phyloP scores from a whole-genome alignment of 1,139 yeast genomes.

The Suhomyces panamericanus region DNA sequence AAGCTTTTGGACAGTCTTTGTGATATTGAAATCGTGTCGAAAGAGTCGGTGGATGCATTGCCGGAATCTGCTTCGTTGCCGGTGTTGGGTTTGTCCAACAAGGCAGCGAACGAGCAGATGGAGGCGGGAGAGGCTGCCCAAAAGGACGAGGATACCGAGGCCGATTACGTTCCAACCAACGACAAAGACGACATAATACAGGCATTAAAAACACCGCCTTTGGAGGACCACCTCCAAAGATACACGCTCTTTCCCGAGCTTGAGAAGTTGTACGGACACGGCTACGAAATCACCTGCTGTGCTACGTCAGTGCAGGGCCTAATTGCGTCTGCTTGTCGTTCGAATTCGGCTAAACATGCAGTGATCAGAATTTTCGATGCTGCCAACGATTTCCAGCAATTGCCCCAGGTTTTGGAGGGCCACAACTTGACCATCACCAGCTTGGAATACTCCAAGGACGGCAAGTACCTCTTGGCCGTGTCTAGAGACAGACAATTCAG shows the following conservation, averaged over 20 bases:
- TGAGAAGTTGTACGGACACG: slow-evolving; percentile 95
- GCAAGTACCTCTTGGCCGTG: slow-evolving; percentile 69
- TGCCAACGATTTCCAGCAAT: slow-evolving; percentile 42
- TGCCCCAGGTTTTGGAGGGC: slow-evolving; percentile 44
- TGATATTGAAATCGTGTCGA: slow-evolving; percentile 35
- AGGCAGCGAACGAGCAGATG: slow-evolving; percentile 61
- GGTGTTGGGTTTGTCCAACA: slow-evolving; percentile 90
- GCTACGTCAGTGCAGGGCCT: slow-evolving; percentile 70
- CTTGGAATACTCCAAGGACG: slow-evolving; percentile 72
- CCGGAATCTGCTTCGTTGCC: slow-evolving; percentile 91
- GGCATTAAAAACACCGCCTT: slow-evolving; percentile 60
- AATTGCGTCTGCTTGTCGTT: slow-evolving; percentile 88
- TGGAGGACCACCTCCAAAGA: slow-evolving; percentile 88
- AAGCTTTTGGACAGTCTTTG: slow-evolving; percentile 57
- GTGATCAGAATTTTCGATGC: slow-evolving; percentile 75
- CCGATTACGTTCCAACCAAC: slow-evolving; percentile 38
- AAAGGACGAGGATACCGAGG: slow-evolving; percentile 38
- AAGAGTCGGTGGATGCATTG: slow-evolving; percentile 28
- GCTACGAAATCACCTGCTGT: slow-evolving; percentile 85
- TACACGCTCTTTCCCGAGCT: slow-evolving; percentile 93
- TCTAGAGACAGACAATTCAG: slow-evolving; percentile 89
- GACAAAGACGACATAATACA: slow-evolving; percentile 46
- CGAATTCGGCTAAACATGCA: slow-evolving; percentile 83
- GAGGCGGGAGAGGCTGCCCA: slow-evolving; percentile 42
- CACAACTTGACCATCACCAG: slow-evolving; percentile 88